These are phyloP conservation scores for Aspergillus udagawae DNA, from an alignment of 2,329 filamentous ascomycete species.

Conservation along the genomic window DNA sequence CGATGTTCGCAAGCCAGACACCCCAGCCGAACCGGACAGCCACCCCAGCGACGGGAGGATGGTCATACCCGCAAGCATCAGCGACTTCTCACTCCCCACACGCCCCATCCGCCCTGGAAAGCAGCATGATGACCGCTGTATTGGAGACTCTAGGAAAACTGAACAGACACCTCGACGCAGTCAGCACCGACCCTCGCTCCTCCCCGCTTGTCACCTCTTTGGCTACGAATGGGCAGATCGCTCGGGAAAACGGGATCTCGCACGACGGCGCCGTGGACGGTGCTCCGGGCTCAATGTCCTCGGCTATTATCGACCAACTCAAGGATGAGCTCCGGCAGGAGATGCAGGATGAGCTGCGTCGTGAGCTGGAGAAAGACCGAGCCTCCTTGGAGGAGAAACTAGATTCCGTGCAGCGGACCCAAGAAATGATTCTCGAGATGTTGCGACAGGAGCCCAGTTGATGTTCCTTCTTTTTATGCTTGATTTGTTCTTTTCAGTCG, in stretches of 20 bases:
- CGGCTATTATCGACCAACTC: conserved; percentile 18
- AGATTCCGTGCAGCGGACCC: conserved; percentile 36
- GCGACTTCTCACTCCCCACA: conserved; percentile 12
- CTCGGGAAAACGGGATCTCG: neutral
- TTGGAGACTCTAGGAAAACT: conserved; percentile 35
- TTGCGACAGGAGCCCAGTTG: conserved; percentile 32
- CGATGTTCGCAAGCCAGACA: conserved; percentile 31
- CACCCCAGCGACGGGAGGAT: neutral
- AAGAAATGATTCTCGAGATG: conserved; percentile 41
- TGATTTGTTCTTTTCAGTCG: conserved; percentile 5
- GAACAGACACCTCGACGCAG: conserved; percentile 34
- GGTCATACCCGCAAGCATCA: conserved; percentile 1
- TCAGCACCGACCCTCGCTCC: conserved; percentile 14
- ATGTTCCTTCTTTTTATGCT: conserved; percentile 5
- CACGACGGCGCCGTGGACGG: neutral
- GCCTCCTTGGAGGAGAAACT: conserved; percentile 32
- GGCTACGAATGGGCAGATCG: conserved; percentile 2
- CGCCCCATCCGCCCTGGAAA: conserved; percentile 13
- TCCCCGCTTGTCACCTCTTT: conserved; percentile 24
- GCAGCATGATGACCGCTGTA: conserved; percentile 30
- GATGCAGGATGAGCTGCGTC: conserved; percentile 29
- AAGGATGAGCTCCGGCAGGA: conserved; percentile 33
- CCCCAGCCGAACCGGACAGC: neutral
- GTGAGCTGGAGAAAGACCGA: conserved; percentile 31
- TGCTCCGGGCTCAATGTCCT: neutral